A percentile compares a stretch with the other conserved stretches of the same genome.
Conservation (phyloP, 2,329 filamentous ascomycete genomes). For the Alternaria tenuissima region DNA sequence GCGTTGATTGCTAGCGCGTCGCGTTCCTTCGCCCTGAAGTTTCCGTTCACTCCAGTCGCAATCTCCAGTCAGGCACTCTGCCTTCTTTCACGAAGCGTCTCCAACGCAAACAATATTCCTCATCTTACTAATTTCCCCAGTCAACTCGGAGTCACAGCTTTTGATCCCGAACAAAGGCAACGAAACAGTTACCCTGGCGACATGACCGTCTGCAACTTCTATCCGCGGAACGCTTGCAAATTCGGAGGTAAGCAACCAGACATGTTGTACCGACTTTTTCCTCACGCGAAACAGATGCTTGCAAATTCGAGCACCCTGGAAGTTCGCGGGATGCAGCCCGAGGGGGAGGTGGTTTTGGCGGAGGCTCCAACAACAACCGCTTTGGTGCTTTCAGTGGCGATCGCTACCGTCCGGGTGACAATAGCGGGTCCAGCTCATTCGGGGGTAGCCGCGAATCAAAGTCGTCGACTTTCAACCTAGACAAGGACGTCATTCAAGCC, state of each 20-base stretch:
- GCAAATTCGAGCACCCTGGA: conserved; percentile 68
- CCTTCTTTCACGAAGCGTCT: conserved; percentile 11
- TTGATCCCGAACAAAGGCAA: neutral
- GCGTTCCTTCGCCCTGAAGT: conserved; percentile 26
- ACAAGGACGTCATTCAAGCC: conserved; percentile 42
- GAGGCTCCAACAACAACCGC: conserved; percentile 52
- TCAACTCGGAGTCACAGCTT: conserved; percentile 11
- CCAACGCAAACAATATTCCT: conserved; percentile 12
- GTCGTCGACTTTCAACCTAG: conserved; percentile 36
- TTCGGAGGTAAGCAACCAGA: conserved; percentile 63
- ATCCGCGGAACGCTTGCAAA: conserved; percentile 69
- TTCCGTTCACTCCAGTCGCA: conserved; percentile 20
- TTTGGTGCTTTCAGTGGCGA: conserved; percentile 62
- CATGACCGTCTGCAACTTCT: conserved; percentile 69
- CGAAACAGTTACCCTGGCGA: conserved; percentile 4
- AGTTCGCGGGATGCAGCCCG: conserved; percentile 38
- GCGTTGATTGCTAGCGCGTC: conserved; percentile 32
- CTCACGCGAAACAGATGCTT: conserved; percentile 58
- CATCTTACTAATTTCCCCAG: conserved; percentile 26
- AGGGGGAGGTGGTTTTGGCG: conserved; percentile 30
- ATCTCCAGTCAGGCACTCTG: conserved; percentile 11
- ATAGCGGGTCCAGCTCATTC: conserved; percentile 43
- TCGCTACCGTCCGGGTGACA: conserved; percentile 43
- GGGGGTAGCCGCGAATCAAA: conserved; percentile 38
- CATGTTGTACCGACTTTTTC: neutral